Evolutionary conservation across 345 rosid genomes (phyloP).

Genomic region (Eucalyptus erythrocorys): DNA sequence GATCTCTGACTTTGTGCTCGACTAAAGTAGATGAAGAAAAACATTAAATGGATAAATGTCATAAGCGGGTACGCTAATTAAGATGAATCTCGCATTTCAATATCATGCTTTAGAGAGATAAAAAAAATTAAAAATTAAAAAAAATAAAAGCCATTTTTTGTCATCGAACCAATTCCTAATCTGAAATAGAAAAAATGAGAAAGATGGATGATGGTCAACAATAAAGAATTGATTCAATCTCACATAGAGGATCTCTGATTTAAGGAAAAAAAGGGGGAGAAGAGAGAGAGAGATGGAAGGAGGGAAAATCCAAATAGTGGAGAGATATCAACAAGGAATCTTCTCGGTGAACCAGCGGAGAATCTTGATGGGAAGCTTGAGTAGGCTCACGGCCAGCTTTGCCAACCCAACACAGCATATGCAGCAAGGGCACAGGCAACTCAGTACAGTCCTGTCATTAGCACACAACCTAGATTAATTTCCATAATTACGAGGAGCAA

Average conservation of each 20-base stretch:
- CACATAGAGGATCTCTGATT: not conserved
- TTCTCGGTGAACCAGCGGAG: slow-evolving; percentile 3
- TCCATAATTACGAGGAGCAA: not conserved
- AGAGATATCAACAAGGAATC: not conserved
- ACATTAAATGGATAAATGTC: too few relatives aligned
- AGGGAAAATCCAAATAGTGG: not conserved
- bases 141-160: not conserved
- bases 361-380: slow-evolving; percentile 4
- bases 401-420: slow-evolving; percentile 1
- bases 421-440: slow-evolving; percentile 11
- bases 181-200: not conserved
- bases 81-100: not conserved
- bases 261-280: not conserved
- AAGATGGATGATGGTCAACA: not conserved
- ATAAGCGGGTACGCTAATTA: too few relatives aligned
- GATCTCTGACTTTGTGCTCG: too few relatives aligned
- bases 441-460: slow-evolving; percentile 1
- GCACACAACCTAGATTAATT: not conserved
- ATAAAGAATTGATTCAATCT: not conserved
- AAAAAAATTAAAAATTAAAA: not conserved
- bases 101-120: not conserved
- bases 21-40: too few relatives aligned
- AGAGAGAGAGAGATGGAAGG: not conserved
- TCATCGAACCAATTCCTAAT: not conserved
- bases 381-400: not conserved